Conservation (phyloP, 140 eudicot species). For the Flaveria floridana region DNA sequence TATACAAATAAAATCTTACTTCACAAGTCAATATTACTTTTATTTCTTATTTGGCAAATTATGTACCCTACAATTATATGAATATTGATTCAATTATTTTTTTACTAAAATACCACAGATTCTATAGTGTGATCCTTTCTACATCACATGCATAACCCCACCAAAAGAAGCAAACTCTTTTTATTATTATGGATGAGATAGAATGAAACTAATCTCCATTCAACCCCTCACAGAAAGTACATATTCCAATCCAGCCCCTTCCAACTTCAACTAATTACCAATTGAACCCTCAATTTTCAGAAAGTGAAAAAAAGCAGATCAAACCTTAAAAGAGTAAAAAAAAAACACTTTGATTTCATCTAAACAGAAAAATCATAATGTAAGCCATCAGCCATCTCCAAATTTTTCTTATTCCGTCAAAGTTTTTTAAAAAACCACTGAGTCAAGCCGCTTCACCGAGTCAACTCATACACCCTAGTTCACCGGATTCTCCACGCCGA, state of each 20-base stretch:
- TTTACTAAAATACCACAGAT: slow-evolving; percentile 28
- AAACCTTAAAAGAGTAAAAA: slow-evolving; percentile 15
- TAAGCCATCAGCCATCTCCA: slow-evolving; percentile 23
- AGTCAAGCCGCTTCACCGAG: slow-evolving; percentile 21
- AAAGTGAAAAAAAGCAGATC: slow-evolving; percentile 3
- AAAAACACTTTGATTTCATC: slow-evolving; percentile 30
- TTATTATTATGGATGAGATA: slow-evolving; percentile 7
- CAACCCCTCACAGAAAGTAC: slow-evolving; percentile 33
- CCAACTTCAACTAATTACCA: slow-evolving; percentile 30
- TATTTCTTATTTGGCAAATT: too few relatives aligned
- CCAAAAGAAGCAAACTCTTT: slow-evolving; percentile 29
- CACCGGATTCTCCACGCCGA: slow-evolving; percentile 80
- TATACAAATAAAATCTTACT: too few relatives aligned
- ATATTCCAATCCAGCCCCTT: slow-evolving; percentile 34
- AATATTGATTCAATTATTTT: not conserved
- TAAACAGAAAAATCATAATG: slow-evolving; percentile 31
- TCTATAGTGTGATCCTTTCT: slow-evolving; percentile 34
- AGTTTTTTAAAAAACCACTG: slow-evolving; percentile 21
- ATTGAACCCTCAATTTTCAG: slow-evolving; percentile 27
- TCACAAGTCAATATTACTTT: too few relatives aligned
- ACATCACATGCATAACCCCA: slow-evolving; percentile 35
- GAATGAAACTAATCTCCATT: slow-evolving; percentile 7
- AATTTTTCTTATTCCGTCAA: slow-evolving; percentile 23
- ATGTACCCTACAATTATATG: too few relatives aligned
- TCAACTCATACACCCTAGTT: slow-evolving; percentile 6